These are phyloP conservation scores for Arthrobotrys sphaeroides DNA, from an alignment of 2,329 filamentous ascomycete genomes.

Conservation along the genomic window DNA sequence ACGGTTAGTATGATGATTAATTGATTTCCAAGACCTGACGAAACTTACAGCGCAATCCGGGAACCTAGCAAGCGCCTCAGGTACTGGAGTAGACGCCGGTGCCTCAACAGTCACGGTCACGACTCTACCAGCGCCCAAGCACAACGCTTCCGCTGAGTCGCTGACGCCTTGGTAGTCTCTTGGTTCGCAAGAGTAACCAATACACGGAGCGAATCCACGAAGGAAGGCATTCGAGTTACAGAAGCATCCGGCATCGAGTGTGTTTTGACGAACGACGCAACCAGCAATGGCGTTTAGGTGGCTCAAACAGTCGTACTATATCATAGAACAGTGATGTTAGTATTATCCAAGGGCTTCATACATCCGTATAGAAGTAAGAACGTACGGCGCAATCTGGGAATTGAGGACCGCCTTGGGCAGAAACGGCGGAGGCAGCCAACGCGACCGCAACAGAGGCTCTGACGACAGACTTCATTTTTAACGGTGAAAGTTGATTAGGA, in stretches of 20 bases:
- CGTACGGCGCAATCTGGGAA: slow-evolving; percentile 32
- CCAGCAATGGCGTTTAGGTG: slow-evolving; percentile 16
- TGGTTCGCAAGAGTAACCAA: not conserved
- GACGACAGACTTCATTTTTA: slow-evolving; percentile 15
- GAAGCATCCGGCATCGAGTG: slow-evolving; percentile 16
- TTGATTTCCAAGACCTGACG: too few relatives aligned
- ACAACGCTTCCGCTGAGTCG: slow-evolving; percentile 18
- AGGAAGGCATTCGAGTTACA: slow-evolving; percentile 28
- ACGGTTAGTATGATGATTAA: not conserved
- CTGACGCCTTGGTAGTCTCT: slow-evolving; percentile 2
- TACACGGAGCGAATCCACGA: slow-evolving; percentile 18
- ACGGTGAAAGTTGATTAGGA: not conserved
- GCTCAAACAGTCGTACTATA: slow-evolving; percentile 16
- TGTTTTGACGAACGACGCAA: slow-evolving; percentile 12
- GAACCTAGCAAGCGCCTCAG: slow-evolving; percentile 2
- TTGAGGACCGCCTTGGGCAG: slow-evolving; percentile 27
- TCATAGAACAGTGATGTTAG: not conserved
- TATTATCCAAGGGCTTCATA: not conserved
- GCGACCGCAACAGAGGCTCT: not conserved
- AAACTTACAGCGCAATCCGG: slow-evolving; percentile 38
- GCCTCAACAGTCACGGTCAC: slow-evolving; percentile 25
- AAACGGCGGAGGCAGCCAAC: not conserved
- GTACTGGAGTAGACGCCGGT: slow-evolving; percentile 8
- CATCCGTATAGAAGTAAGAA: not conserved
- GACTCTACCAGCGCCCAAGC: not conserved